phyloP scores from a whole-genome alignment of 805 yeast genomes.

The Myxozyma melibiosi region DNA sequence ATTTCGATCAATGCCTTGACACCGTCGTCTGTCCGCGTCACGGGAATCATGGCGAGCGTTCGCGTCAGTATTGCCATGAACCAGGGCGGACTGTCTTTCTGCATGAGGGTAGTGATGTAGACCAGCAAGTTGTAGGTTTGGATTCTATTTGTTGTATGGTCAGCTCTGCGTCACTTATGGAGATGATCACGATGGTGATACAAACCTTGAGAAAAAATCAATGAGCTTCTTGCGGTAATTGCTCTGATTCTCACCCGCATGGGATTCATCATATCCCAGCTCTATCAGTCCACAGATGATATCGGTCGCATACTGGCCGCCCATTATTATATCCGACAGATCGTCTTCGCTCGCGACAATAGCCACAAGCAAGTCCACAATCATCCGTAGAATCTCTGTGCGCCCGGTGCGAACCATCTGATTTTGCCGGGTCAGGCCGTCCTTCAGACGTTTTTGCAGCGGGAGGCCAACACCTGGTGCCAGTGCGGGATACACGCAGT shows the following conservation, averaged over 20 bases:
- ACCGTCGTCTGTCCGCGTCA: conserved; percentile 64
- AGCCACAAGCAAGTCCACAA: conserved; percentile 25
- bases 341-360: conserved; percentile 37
- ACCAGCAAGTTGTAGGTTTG: conserved; percentile 69
- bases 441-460: conserved; percentile 57
- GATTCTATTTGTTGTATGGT: no score
- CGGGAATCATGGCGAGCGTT: conserved; percentile 57
- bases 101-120: conserved; percentile 59
- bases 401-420: background rate
- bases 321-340: conserved; percentile 37
- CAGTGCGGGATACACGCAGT: conserved; percentile 69
- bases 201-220: conserved; percentile 18
- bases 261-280: conserved; percentile 36
- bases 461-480: conserved; percentile 65
- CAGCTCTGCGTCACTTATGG: no score
- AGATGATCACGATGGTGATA: background rate
- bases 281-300: conserved; percentile 37
- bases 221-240: conserved; percentile 7
- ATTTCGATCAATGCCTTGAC: conserved; percentile 74
- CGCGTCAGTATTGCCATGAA: conserved; percentile 53
- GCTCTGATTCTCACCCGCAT: background rate
- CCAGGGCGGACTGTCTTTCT: conserved; percentile 51
- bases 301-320: conserved; percentile 40
- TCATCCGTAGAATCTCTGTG: conserved; percentile 7
- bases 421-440: background rate